These are phyloP conservation scores for Xylaria digitata DNA, from an alignment of 2,329 filamentous ascomycete genomes.

Conservation along the genomic window DNA sequence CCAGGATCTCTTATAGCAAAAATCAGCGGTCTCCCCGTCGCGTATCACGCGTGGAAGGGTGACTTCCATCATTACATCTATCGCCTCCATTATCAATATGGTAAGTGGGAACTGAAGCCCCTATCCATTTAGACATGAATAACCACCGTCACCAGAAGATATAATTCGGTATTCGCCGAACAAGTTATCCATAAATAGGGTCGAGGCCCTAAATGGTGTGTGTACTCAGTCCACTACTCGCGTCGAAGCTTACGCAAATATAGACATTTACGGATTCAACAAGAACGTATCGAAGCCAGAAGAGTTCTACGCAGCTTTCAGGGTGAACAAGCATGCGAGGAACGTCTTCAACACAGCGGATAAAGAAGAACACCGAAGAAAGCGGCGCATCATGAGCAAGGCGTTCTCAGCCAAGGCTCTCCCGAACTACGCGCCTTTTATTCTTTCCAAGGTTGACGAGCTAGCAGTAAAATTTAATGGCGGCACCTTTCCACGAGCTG, in stretches of 20 bases:
- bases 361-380: constrained; percentile 20
- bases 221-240: too few species aligned
- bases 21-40: too few species aligned
- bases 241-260: too few species aligned
- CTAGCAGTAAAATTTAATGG: too few species aligned
- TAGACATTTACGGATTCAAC: constrained; percentile 32
- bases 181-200: constrained; percentile 25
- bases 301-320: constrained; percentile 30
- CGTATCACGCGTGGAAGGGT: too few species aligned
- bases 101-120: too few species aligned
- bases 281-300: constrained; percentile 31
- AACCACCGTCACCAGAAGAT: constrained; percentile 12
- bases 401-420: constrained; percentile 8
- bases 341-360: constrained; percentile 24
- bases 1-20: too few species aligned
- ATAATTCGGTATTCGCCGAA: constrained; percentile 35
- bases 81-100: too few species aligned
- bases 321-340: constrained; percentile 18
- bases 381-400: constrained; percentile 20
- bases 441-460: not conserved
- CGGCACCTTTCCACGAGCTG: too few species aligned
- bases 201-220: constrained; percentile 9
- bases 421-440: constrained; percentile 17
- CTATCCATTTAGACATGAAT: too few species aligned
- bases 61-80: too few species aligned